Conservation (phyloP, 371 early-diverging fungal genomes). For the Zychaea mexicana region DNA sequence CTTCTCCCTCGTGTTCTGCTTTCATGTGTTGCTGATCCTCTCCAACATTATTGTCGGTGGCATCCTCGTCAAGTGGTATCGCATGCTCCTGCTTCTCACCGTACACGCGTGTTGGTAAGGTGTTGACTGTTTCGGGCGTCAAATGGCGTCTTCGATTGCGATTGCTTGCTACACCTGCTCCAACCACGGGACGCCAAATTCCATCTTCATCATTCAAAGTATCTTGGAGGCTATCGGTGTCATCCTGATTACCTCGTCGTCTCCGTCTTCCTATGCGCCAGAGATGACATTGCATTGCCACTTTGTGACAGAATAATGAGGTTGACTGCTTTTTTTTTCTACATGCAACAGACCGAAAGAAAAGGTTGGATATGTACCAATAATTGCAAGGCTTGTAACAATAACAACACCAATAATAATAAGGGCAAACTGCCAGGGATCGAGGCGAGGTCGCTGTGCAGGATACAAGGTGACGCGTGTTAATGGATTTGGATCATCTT, state of each 20-base stretch:
- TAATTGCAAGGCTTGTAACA: constrained; percentile 34
- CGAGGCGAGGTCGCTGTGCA: constrained; percentile 19
- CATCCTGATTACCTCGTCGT: constrained; percentile 11
- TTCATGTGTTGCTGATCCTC: neutral
- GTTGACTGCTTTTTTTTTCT: too few species aligned
- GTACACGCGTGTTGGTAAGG: constrained; percentile 21
- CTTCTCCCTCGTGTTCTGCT: neutral
- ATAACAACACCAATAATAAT: constrained; percentile 46
- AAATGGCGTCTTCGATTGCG: constrained; percentile 7
- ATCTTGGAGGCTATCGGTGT: constrained; percentile 16
- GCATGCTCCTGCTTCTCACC: neutral
- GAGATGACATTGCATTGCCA: constrained; percentile 21
- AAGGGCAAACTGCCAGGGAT: constrained; percentile 57
- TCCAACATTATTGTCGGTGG: neutral
- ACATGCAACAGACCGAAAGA: too few species aligned
- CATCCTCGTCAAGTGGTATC: neutral
- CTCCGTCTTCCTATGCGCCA: constrained; percentile 16
- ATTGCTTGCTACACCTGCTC: neutral
- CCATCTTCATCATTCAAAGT: constrained; percentile 1
- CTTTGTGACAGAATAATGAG: neutral
- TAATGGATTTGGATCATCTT: constrained; percentile 6
- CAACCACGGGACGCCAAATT: neutral
- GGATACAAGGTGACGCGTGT: constrained; percentile 33
- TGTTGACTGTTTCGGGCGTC: constrained; percentile 8
- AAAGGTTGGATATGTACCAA: constrained; percentile 25